Evolutionary conservation across 495 filamentous ascomycete species (phyloP), one percentile per base, ranked within the genome.

Genomic region (Podospora appendiculata): DNA sequence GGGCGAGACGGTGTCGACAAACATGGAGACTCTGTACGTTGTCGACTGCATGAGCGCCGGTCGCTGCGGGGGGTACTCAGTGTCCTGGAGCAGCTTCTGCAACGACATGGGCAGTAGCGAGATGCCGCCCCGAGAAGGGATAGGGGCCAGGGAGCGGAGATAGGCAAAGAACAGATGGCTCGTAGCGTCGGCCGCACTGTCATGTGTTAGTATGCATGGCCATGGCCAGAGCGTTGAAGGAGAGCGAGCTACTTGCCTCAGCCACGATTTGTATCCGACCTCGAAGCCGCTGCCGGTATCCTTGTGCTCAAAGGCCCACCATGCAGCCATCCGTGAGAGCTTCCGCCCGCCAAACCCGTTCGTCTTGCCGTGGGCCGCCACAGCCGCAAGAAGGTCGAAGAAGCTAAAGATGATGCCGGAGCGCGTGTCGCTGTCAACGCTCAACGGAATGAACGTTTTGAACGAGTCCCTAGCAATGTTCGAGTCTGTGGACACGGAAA

Each of bases 111-210:
- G 94, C 14, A 98, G 72, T 42, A 85, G 76, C 2, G 89, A 87
- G 47, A 97, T 94, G 39, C 82, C 85, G 58, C 79, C 86, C 50
- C 84, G 74, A 38, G 80, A 66, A 34, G 83, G 79, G 50, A 93
- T 87, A 35, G 94, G 92, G 0, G 90, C 83, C 38, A 95, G 73
- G 1, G 89, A 96, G 41, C 93, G 85, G 36, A 98, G 78, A 64
- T 97, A 98, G 44, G 93, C 94, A 64, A 98, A 98, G 74, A 98
- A 98, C 14, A 98, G 68, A 70, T 98, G 93, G 63, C 90, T 94
- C 10, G 91, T 86, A 42, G 94, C 93, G 78, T 98, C 90, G 51
- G 93, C 93, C 49, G 90, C 90, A 59, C 88, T 95, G 58, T 48
- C 51, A 55, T 25, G 58, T 70, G 58, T 64, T 60, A 67, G 67